Base-by-base conservation (phyloP, 1,139 yeast species). In the Candida sanyaensis region DNA sequence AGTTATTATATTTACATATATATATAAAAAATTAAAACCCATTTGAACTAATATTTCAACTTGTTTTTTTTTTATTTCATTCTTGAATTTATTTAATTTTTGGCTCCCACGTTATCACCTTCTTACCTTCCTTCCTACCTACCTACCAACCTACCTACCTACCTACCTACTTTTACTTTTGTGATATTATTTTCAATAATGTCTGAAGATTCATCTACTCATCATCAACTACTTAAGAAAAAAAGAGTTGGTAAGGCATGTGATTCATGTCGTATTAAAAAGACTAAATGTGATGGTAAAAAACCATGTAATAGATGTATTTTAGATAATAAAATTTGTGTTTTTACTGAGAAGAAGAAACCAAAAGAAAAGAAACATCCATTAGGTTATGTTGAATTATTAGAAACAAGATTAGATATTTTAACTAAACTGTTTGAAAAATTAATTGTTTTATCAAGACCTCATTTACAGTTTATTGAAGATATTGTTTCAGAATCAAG, bases 241-340 rank as follows among this genome's bases (percentile, higher is more conserved):
- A 84, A 83, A 65, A 67, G 95, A 52, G 93, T 87, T 6, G 88
- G 89, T 37, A 86, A 86, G 61, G 95, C 95, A 5, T 87, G 95
- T 58, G 93, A 87, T 62, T 81, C 87, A 45, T 87, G 95, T 65
- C 73, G 92, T 44, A 79, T 85, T 60, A 85, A 85, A 61, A 86
- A 84, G 66, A 83, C 89, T 10, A 83, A 85, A 58, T 87, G 92
- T 65, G 90, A 87, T 55, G 95, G 95, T 13, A 78, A 80, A 53
- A 84, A 84, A 59, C 93, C 95, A 2, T 87, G 95, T 59, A 76
- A 81, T 38, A 74, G 86, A 45, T 87, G 95, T 61, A 67, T 78
- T 9, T 72, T 78, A 43, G 92, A 86, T 59, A 86, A 87, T 64
- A 86, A 85, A 62, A 77, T 86, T 38, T 87, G 95, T 65, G 84